Evolutionary conservation across 441 rosid genomes (phyloP).

Genomic region (Erysimum cheiri): DNA sequence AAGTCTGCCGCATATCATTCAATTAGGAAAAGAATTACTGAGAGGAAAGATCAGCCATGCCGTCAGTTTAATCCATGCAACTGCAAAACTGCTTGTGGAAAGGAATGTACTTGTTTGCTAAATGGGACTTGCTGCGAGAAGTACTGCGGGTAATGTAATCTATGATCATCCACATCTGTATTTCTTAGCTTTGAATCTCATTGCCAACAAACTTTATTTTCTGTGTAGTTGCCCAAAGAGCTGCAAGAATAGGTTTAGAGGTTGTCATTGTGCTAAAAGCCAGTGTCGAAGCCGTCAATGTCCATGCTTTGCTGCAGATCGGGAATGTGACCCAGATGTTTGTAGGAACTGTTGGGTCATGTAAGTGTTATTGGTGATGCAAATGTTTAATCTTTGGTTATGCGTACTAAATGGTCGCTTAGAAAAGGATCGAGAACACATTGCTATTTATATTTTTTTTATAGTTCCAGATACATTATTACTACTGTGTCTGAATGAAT

Average conservation of each 20-base stretch:
- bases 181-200: constrained; percentile 18
- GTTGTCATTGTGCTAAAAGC: constrained; percentile 99
- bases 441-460: neutral
- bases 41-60: constrained; percentile 98
- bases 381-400: constrained; percentile 27
- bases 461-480: neutral
- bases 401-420: neutral
- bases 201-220: constrained; percentile 23
- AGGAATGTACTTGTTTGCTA: constrained; percentile 86
- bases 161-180: constrained; percentile 1
- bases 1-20: constrained; percentile 99
- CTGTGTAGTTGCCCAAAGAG: constrained; percentile 86
- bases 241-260: constrained; percentile 99
- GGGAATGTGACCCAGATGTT: constrained; percentile 99
- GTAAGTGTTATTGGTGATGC: constrained; percentile 51
- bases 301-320: constrained; percentile 99
- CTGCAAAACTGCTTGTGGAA: constrained; percentile 93
- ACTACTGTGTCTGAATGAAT: constrained; percentile 13
- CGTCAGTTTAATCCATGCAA: constrained; percentile 97
- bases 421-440: constrained; percentile 7
- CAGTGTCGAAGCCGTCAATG: constrained; percentile 99
- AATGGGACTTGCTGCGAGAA: constrained; percentile 99
- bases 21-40: constrained; percentile 85
- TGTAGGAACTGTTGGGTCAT: constrained; percentile 99
- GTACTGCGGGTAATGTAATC: constrained; percentile 90